These are phyloP conservation scores for Stenogyne calaminthoides DNA, from an alignment of 305 asterid genomes.

Conservation along the genomic window DNA sequence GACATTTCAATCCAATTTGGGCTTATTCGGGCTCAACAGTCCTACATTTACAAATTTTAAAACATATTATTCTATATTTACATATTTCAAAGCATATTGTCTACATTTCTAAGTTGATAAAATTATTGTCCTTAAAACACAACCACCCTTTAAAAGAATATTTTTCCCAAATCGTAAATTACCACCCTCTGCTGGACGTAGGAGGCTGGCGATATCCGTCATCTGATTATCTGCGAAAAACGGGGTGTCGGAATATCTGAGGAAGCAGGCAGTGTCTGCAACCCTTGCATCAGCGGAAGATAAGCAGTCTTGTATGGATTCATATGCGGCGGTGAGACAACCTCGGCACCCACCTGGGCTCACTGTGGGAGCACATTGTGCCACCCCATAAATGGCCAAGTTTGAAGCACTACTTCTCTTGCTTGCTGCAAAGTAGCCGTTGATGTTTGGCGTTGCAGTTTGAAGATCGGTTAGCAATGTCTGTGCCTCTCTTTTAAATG, in stretches of 20 bases:
- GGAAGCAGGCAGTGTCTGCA: slow-evolving; percentile 66
- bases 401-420: slow-evolving; percentile 24
- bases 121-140: too few species aligned
- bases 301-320: slow-evolving; percentile 61
- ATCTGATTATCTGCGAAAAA: slow-evolving; percentile 69
- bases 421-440: slow-evolving; percentile 54
- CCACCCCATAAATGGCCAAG: slow-evolving; percentile 52
- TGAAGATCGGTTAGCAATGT: slow-evolving; percentile 51
- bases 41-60: too few species aligned
- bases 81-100: too few species aligned
- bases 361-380: slow-evolving; percentile 72
- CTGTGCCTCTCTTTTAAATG: slow-evolving; percentile 39
- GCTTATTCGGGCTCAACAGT: too few species aligned
- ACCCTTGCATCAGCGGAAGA: slow-evolving; percentile 62
- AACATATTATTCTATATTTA: too few species aligned
- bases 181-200: not conserved
- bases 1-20: too few species aligned
- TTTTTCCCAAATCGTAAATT: too few species aligned
- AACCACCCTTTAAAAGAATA: too few species aligned
- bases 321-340: slow-evolving; percentile 62
- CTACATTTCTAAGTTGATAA: too few species aligned
- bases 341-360: slow-evolving; percentile 56
- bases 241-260: slow-evolving; percentile 58
- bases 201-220: slow-evolving; percentile 47
- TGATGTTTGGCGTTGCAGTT: slow-evolving; percentile 54